Percentiles rank a stretch among this genome's conserved stretches.
Evolutionary conservation across 2,329 filamentous ascomycete genomes (phyloP).

Genomic region (Aureobasidium sp.): DNA sequence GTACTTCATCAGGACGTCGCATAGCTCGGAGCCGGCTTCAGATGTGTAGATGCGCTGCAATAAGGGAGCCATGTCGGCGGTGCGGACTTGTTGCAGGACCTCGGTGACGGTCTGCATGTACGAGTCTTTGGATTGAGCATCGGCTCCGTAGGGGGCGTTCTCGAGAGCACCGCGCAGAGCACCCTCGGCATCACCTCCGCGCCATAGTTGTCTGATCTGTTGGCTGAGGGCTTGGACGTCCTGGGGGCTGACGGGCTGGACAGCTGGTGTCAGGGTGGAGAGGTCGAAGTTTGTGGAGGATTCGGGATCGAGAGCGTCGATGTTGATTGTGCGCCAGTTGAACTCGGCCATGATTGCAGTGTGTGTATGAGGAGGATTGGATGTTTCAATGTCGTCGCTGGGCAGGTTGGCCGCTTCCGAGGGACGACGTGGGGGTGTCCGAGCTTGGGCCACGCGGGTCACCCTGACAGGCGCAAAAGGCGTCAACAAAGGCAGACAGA

Average conservation of each 20-base stretch:
- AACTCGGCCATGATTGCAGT: constrained; percentile 37
- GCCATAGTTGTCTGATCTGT: constrained; percentile 80
- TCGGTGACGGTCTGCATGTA: constrained; percentile 85
- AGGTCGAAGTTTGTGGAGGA: constrained; percentile 88
- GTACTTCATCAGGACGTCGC: constrained; percentile 97
- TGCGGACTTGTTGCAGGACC: constrained; percentile 91
- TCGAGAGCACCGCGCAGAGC: constrained; percentile 79
- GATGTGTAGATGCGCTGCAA: constrained; percentile 72
- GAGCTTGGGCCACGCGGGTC: background rate
- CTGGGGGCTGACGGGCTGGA: constrained; percentile 64
- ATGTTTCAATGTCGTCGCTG: background rate
- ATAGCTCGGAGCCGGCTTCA: constrained; percentile 71
- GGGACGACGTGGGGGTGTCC: background rate
- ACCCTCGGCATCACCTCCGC: constrained; percentile 80
- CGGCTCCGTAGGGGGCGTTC: constrained; percentile 65
- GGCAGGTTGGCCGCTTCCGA: background rate
- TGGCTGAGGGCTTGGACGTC: constrained; percentile 71
- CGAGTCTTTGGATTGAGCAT: constrained; percentile 58
- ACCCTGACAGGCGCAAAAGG: background rate
- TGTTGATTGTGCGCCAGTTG: constrained; percentile 84
- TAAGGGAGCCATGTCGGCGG: constrained; percentile 88
- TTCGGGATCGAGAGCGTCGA: constrained; percentile 85
- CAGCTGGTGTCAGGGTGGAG: constrained; percentile 70
- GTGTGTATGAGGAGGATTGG: background rate
- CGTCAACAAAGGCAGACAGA: background rate